Base-by-base conservation (phyloP, 1,284 basidiomycete species). In the Mycena sp. region DNA sequence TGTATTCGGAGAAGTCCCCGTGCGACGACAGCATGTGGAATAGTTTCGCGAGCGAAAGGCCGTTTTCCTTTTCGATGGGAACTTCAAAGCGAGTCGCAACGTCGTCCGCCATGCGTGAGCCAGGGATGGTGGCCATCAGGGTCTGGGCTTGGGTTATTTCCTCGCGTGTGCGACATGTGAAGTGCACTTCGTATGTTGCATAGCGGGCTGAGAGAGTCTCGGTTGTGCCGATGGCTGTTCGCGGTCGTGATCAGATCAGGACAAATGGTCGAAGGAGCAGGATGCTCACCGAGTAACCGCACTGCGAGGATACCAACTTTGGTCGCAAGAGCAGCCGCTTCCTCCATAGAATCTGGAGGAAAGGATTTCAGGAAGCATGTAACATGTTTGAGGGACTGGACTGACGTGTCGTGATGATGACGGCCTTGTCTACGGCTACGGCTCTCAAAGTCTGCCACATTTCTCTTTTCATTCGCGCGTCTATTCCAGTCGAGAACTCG, bases 401-500 rank as follows among this genome's bases (percentile, higher is more conserved):
- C 25, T 28, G n/a, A 35, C 43, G 88, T 6, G 88, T 91, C 1
- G 88, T 90, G 56, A 91, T 86, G 29, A 90, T 80, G 25, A 91
- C 83, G 2, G 88, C 85, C 73, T 91, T 88, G 50, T 89, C 86
- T 35, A 83, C 79, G 1, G 87, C 80, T 4, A 91, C 87, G 38
- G 83, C 83, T 61, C 87, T 81, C 48, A 94, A 78, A 0, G 90
- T 92, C 17, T 80, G 80, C 92, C 92, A 94, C 83, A 94, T 91
- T 25, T 93, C 90, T 44, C 92, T 81, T 76, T 93, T 94, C 81
- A 89, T 92, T 76, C 88, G 92, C 3, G 92, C 89, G 73, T 94
- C 93, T 25, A 94, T 87, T 5, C 93, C 93, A 1, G 90, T 92
- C 3, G 89, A 92, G 72, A 93, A 93, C 73, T 94, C 92, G 70